These are phyloP conservation scores for Rhodomyrtus psidioides DNA, from an alignment of 441 rosid genomes.

Conservation along the genomic window DNA sequence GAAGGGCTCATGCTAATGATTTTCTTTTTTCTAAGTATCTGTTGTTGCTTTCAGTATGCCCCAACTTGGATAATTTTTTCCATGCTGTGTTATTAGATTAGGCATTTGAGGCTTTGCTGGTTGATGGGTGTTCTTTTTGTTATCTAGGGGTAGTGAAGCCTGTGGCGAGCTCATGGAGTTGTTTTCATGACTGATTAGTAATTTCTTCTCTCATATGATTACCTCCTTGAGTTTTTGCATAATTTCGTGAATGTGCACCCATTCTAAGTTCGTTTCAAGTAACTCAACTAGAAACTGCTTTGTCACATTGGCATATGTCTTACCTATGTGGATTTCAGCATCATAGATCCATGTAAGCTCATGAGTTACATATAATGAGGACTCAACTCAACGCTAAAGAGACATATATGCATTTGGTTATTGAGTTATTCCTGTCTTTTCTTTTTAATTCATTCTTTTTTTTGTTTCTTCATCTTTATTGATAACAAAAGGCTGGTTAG, in stretches of 20 bases:
- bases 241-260: background rate
- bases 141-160: conserved; percentile 54
- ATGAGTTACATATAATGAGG: background rate
- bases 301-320: background rate
- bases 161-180: conserved; percentile 41
- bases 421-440: background rate
- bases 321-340: background rate
- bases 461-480: background rate
- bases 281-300: background rate
- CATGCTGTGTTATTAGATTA: conserved; percentile 1
- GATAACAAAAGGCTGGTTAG: background rate
- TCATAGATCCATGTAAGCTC: background rate
- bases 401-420: background rate
- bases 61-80: background rate
- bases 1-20: background rate
- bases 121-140: conserved; percentile 29
- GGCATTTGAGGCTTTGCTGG: conserved; percentile 24
- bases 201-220: conserved; percentile 29
- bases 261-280: background rate
- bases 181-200: conserved; percentile 42
- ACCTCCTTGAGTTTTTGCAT: conserved; percentile 6
- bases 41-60: background rate
- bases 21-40: conserved; percentile 6
- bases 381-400: background rate
- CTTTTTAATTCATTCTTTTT: background rate